These are phyloP conservation scores for Dioszegia hungarica DNA, from an alignment of 768 basidiomycete genomes.

Conservation along the genomic window DNA sequence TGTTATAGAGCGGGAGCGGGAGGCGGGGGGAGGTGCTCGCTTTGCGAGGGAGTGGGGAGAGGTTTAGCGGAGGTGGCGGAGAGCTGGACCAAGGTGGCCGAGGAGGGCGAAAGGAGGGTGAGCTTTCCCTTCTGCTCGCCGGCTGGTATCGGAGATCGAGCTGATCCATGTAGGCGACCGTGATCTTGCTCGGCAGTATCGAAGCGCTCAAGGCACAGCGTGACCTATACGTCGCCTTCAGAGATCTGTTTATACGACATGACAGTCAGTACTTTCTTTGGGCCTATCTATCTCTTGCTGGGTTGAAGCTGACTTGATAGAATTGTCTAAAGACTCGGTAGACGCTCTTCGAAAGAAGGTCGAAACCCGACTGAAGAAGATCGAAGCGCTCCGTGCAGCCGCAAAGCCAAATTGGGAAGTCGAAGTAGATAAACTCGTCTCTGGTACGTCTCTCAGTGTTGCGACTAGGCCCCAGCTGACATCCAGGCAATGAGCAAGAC, in stretches of 20 bases:
- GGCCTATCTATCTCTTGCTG: not conserved
- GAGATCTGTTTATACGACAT: constrained; percentile 79
- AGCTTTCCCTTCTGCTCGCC: not conserved
- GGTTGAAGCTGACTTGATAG: constrained; percentile 11
- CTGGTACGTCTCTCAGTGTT: constrained; percentile 27
- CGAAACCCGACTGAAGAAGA: constrained; percentile 66
- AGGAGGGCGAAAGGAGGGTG: constrained; percentile 43
- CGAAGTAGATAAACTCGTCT: constrained; percentile 70
- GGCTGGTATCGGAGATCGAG: not conserved
- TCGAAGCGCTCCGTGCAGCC: constrained; percentile 65
- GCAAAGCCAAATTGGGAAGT: constrained; percentile 80
- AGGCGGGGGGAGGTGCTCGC: constrained; percentile 62
- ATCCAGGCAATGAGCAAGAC: constrained; percentile 69
- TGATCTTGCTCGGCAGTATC: constrained; percentile 21
- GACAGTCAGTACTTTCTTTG: constrained; percentile 55
- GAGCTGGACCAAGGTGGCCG: constrained; percentile 38
- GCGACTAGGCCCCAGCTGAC: not conserved
- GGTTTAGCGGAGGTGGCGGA: constrained; percentile 55
- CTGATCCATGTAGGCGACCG: constrained; percentile 13
- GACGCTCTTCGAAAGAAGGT: constrained; percentile 83
- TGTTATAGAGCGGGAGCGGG: constrained; percentile 65
- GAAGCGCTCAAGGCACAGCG: constrained; percentile 62
- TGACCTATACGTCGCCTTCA: constrained; percentile 78
- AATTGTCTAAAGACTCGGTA: constrained; percentile 77
- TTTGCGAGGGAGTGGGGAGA: constrained; percentile 69